Percentiles rank a stretch among this genome's conserved stretches.
These are phyloP conservation scores for Zalerion maritima DNA, from an alignment of 495 filamentous ascomycete genomes.

Conservation along the genomic window DNA sequence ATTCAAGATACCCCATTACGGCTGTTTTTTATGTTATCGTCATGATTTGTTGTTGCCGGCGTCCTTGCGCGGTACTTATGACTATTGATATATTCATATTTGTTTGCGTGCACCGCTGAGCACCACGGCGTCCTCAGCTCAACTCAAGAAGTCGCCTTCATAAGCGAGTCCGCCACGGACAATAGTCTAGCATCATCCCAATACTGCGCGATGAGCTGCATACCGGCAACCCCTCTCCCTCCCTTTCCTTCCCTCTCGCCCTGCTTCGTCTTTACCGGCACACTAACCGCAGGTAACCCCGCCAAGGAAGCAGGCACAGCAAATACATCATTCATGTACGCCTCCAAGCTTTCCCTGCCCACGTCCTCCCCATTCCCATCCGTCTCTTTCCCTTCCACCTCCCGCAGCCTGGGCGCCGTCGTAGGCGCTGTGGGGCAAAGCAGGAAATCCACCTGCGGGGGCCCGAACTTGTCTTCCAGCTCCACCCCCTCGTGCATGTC, in stretches of 20 bases:
- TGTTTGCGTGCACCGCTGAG: too few relatives aligned
- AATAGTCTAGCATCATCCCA: conserved; percentile 65
- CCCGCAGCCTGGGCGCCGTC: conserved; percentile 48
- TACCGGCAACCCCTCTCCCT: conserved; percentile 36
- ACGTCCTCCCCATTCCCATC: conserved; percentile 12
- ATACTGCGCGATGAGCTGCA: conserved; percentile 87
- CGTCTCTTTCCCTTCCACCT: conserved; percentile 21
- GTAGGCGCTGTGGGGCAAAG: conserved; percentile 81
- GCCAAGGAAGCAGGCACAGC: conserved; percentile 91
- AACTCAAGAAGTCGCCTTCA: too few relatives aligned
- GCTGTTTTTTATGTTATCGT: too few relatives aligned
- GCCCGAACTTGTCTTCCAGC: conserved; percentile 29
- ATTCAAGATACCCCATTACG: too few relatives aligned
- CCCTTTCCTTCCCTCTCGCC: conserved; percentile 15
- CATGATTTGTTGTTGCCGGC: too few relatives aligned
- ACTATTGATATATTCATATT: too few relatives aligned
- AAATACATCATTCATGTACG: conserved; percentile 86
- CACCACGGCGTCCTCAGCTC: too few relatives aligned
- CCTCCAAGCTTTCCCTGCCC: too few relatives aligned
- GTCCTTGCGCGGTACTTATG: too few relatives aligned
- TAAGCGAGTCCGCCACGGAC: conserved; percentile 34
- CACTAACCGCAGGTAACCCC: conserved; percentile 74
- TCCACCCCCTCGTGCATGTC: conserved; percentile 25
- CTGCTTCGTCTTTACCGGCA: conserved; percentile 44
- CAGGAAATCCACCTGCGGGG: conserved; percentile 61